Evolutionary conservation across 768 basidiomycete species (phyloP).

Genomic region (Mycena rebaudengoi): DNA sequence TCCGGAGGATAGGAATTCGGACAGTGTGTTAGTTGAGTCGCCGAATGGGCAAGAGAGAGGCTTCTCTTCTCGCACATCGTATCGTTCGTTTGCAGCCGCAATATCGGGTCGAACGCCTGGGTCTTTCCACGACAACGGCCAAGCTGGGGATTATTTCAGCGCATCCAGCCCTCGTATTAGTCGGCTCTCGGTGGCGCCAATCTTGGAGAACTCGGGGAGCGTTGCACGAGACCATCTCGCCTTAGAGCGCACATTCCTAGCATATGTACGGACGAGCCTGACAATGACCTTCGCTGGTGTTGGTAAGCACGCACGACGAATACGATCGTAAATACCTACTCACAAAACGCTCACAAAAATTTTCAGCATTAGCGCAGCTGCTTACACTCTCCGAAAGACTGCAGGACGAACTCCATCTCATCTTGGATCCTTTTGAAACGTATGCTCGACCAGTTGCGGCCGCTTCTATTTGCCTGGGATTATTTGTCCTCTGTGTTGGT

Average conservation of each 20-base stretch:
- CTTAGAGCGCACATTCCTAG: slow-evolving; percentile 53
- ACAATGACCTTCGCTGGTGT: slow-evolving; percentile 52
- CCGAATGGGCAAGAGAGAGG: too few relatives aligned
- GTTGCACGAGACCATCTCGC: slow-evolving; percentile 59
- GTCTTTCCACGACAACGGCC: too few relatives aligned
- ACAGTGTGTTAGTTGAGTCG: too few relatives aligned
- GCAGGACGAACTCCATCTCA: background rate
- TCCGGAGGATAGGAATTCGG: too few relatives aligned
- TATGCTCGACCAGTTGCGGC: slow-evolving; percentile 14
- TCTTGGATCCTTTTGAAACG: background rate
- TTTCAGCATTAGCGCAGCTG: slow-evolving; percentile 15
- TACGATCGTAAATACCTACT: too few relatives aligned
- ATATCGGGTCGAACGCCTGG: too few relatives aligned
- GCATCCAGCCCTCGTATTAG: too few relatives aligned
- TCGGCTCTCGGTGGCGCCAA: too few relatives aligned
- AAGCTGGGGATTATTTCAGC: too few relatives aligned
- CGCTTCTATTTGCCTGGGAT: background rate
- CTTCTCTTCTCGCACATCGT: too few relatives aligned
- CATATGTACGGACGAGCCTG: slow-evolving; percentile 54
- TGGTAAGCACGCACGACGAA: slow-evolving; percentile 31
- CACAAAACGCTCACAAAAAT: too few relatives aligned
- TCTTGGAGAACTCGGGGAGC: slow-evolving; percentile 50
- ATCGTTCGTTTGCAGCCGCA: too few relatives aligned
- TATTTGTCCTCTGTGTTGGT: slow-evolving; percentile 13
- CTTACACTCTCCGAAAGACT: background rate